Conservation (phyloP, 2,329 filamentous ascomycete species). For the Helotiales sp. region DNA sequence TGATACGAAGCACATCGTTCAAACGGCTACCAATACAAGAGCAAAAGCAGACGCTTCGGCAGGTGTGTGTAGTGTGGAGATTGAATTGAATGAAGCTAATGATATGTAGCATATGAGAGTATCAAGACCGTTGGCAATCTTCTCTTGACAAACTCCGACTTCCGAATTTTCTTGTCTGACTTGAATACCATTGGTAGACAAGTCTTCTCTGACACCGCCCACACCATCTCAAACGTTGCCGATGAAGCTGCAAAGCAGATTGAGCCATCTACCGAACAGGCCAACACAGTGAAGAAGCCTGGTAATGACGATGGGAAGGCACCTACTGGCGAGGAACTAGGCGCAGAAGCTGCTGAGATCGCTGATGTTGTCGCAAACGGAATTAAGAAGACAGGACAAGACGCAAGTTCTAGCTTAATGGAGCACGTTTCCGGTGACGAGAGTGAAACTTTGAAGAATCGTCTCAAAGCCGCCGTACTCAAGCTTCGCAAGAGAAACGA, state of each 20-base stretch:
- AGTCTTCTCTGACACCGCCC: slow-evolving; percentile 83
- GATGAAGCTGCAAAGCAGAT: slow-evolving; percentile 72
- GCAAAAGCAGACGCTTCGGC: slow-evolving; percentile 70
- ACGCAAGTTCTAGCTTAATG: slow-evolving; percentile 68
- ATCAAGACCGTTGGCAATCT: slow-evolving; percentile 79
- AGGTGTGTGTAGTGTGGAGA: slow-evolving; percentile 46
- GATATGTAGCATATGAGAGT: slow-evolving; percentile 68
- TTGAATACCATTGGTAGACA: slow-evolving; percentile 76
- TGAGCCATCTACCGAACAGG: slow-evolving; percentile 65
- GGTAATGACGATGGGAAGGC: slow-evolving; percentile 49
- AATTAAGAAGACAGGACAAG: slow-evolving; percentile 50
- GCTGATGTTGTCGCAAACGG: slow-evolving; percentile 39
- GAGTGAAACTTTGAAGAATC: slow-evolving; percentile 68
- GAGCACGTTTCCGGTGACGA: slow-evolving; percentile 74
- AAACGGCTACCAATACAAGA: slow-evolving; percentile 61
- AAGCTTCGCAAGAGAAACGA: slow-evolving; percentile 75
- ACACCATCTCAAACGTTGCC: slow-evolving; percentile 74
- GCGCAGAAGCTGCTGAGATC: slow-evolving; percentile 55
- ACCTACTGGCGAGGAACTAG: slow-evolving; percentile 64
- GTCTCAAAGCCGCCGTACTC: slow-evolving; percentile 73
- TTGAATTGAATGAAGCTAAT: slow-evolving; percentile 25
- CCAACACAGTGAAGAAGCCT: slow-evolving; percentile 51
- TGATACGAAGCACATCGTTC: slow-evolving; percentile 63
- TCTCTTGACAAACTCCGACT: slow-evolving; percentile 87
- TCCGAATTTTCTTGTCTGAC: slow-evolving; percentile 82